Evolutionary conservation across 1,139 yeast species (phyloP).

Genomic region (Zygoascus hellenicus): DNA sequence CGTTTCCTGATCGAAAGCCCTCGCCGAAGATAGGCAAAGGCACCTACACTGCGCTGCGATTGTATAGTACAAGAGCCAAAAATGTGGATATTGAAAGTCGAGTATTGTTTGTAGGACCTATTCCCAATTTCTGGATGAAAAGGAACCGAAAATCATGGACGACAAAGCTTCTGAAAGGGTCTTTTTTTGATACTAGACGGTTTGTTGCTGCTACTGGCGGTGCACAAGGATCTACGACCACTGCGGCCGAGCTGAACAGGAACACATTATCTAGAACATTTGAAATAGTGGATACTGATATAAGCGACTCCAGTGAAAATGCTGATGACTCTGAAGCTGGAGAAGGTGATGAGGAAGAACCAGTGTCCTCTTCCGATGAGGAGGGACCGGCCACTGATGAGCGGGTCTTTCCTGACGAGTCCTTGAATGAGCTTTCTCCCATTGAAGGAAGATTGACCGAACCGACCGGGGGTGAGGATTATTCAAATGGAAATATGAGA

Average conservation of each 20-base stretch:
- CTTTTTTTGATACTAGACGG: slow-evolving; percentile 1
- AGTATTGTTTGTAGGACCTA: slow-evolving; percentile 53
- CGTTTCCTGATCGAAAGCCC: neutral
- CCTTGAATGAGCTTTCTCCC: neutral
- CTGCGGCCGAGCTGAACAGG: neutral
- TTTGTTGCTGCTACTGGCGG: neutral
- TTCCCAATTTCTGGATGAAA: slow-evolving; percentile 59
- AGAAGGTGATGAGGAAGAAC: neutral
- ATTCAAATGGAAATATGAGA: too few species aligned
- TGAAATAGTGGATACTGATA: neutral
- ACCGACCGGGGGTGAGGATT: too few species aligned
- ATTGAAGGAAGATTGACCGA: too few species aligned
- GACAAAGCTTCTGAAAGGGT: neutral
- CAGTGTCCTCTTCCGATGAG: neutral
- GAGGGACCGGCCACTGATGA: neutral
- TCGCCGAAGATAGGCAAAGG: slow-evolving; percentile 8
- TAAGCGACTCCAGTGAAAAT: neutral
- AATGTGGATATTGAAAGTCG: slow-evolving; percentile 48
- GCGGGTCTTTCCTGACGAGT: neutral
- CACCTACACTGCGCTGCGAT: slow-evolving; percentile 59
- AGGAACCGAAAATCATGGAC: slow-evolving; percentile 27
- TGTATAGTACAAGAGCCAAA: slow-evolving; percentile 48
- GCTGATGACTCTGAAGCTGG: neutral
- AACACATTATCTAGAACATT: neutral
- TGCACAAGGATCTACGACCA: neutral